Evolutionary conservation across 2,329 filamentous ascomycete species (phyloP).

Genomic region (Aspergillus ustus): DNA sequence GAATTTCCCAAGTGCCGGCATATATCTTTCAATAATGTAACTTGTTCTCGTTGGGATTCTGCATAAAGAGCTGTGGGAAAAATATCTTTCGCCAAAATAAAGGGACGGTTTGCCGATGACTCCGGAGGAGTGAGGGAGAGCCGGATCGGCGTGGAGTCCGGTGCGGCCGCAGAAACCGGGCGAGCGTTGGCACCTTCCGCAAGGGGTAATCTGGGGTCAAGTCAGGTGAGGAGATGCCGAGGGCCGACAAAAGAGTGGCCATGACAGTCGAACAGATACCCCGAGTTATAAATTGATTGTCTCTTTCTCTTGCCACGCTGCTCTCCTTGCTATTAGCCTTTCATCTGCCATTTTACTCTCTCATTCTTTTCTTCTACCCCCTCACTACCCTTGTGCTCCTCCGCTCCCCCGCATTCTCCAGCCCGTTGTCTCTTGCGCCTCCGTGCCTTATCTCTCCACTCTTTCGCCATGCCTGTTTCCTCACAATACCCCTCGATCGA

Average conservation of each 20-base stretch:
- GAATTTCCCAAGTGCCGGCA: not conserved
- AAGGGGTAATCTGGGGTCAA: constrained; percentile 13
- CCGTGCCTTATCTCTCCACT: constrained; percentile 25
- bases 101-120: not conserved
- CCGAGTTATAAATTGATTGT: not conserved
- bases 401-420: constrained; percentile 4
- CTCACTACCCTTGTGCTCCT: not conserved
- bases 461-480: constrained; percentile 67
- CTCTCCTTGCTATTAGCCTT: not conserved
- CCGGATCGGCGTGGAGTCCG: not conserved
- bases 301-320: not conserved
- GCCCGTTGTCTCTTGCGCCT: not conserved
- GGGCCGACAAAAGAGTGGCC: constrained; percentile 10
- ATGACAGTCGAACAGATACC: not conserved
- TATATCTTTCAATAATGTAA: not conserved
- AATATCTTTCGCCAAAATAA: not conserved
- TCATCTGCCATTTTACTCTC: not conserved
- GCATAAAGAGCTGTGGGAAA: not conserved
- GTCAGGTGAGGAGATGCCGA: constrained; percentile 14
- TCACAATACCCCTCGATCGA: constrained; percentile 68
- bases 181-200: not conserved
- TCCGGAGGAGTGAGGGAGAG: not conserved
- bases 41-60: not conserved
- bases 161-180: not conserved
- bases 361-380: not conserved